Evolutionary conservation across 257 asterid genomes (phyloP), one percentile per base, ranked within the genome.

Genomic region (Petrea volubilis): DNA sequence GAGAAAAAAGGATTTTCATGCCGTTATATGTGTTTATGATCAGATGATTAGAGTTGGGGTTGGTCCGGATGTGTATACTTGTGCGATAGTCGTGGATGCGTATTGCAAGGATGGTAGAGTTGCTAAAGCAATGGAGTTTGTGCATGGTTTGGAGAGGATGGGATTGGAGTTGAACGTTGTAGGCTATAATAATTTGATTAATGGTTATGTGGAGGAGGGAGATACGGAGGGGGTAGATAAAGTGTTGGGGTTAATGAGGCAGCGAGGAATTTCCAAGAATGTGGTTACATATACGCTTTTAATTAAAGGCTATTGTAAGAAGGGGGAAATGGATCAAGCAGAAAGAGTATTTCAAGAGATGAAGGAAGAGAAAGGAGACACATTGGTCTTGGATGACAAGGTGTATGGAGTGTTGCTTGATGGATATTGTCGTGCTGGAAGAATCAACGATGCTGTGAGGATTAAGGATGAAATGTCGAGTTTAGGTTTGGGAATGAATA

Each of bases 341-440:
- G 87, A 88, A 62, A 68, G 70, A 23, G 79, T 87, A 61, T 80
- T 85, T 70, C 74, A 53, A 76, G 80, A 28, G 72, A 80, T 95
- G 92, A 88, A 81, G 76, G 87, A 64, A 23, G 84, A 72, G 74
- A 60, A 55, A 53, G 79, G 72, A 7, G 78, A 67, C 21, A 27
- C 21, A 1, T 73, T 81, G 64, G 72, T 77, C 70, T 79, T 84
- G 83, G 99, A 95, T 83, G 91, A 74, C 28, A 86, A 80, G 79
- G 88, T 78, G 20, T 90, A 81, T 74, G 95, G 96, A 5, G 95
- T 85, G 55, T 79, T 94, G 33, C 64, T 95, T 70, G 88, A 88
- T 74, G 99, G 96, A 73, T 88, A 81, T 78, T 90, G 96, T 77
- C 87, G 78, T 33, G 80, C 68, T 28, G 99, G 98, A n/a, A 91